Conservation (phyloP, 306 rosid species). For the Ziziphus jujuba region DNA sequence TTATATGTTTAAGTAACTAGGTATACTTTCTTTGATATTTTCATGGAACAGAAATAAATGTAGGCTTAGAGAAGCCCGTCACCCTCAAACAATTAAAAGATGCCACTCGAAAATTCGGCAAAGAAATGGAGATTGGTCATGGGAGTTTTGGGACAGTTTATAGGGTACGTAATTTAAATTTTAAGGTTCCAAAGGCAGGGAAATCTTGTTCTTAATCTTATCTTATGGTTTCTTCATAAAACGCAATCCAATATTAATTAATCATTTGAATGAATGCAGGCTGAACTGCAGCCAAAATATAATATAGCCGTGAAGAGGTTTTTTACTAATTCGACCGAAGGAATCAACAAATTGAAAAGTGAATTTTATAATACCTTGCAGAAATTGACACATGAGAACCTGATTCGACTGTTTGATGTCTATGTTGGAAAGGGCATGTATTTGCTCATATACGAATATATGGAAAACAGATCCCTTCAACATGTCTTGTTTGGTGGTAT, state of each 20-base stretch:
- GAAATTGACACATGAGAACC: no score
- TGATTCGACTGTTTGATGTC: no score
- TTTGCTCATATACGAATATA: no score
- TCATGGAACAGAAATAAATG: slow-evolving; percentile 1
- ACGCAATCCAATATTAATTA: neutral
- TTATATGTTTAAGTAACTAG: neutral
- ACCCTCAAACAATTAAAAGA: neutral
- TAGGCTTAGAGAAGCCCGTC: neutral
- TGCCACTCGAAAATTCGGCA: slow-evolving; percentile 12
- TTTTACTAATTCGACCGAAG: neutral
- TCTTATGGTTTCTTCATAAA: neutral
- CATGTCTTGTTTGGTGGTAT: slow-evolving; percentile 22
- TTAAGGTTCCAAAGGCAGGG: no score
- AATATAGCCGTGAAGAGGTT: slow-evolving; percentile 24
- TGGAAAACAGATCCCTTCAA: no score
- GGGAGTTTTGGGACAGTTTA: slow-evolving; percentile 3
- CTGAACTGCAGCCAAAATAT: neutral
- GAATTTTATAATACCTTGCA: no score
- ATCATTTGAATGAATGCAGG: no score
- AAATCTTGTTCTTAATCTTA: no score
- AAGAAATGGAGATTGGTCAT: neutral
- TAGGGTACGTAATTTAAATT: neutral
- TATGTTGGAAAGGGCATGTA: no score
- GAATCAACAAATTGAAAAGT: neutral
- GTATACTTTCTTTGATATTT: no score